phyloP scores from a whole-genome alignment of 2,329 filamentous ascomycete species.

The Lojkania enalia region DNA sequence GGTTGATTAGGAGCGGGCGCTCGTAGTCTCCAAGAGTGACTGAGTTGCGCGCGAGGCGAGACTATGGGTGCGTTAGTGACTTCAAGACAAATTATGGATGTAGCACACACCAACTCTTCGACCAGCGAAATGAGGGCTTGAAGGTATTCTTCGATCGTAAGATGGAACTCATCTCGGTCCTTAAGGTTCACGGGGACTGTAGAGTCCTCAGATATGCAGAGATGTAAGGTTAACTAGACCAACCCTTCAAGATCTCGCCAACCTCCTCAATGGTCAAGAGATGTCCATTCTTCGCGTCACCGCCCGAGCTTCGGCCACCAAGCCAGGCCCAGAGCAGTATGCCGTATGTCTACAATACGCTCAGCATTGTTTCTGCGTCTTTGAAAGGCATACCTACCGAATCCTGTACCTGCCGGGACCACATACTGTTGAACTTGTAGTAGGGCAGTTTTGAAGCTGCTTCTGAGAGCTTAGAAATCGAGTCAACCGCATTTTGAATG shows the following conservation, averaged over 20 bases:
- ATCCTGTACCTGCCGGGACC: conserved; percentile 83
- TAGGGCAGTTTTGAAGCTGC: conserved; percentile 87
- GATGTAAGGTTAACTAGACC: conserved; percentile 19
- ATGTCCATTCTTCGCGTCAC: conserved; percentile 59
- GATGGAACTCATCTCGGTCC: conserved; percentile 85
- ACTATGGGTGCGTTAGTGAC: conserved; percentile 44
- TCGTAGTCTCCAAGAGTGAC: conserved; percentile 89
- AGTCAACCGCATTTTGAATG: conserved; percentile 72
- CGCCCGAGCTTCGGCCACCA: conserved; percentile 67
- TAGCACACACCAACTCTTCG: conserved; percentile 72
- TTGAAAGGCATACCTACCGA: conserved; percentile 56
- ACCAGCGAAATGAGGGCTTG: conserved; percentile 83
- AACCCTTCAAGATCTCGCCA: conserved; percentile 74
- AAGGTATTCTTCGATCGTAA: conserved; percentile 97
- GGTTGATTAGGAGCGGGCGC: conserved; percentile 82
- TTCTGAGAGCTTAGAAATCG: conserved; percentile 69
- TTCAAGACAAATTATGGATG: background rate
- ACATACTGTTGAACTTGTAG: conserved; percentile 95
- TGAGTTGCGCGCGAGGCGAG: conserved; percentile 88
- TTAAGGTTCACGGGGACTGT: conserved; percentile 89
- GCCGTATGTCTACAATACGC: conserved; percentile 53
- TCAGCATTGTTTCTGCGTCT: conserved; percentile 9
- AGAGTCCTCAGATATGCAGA: conserved; percentile 11
- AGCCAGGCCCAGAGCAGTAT: conserved; percentile 74
- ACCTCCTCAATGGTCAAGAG: conserved; percentile 89